These are phyloP conservation scores for Articulospora tetracladia DNA, from an alignment of 495 filamentous ascomycete species.

Conservation along the genomic window DNA sequence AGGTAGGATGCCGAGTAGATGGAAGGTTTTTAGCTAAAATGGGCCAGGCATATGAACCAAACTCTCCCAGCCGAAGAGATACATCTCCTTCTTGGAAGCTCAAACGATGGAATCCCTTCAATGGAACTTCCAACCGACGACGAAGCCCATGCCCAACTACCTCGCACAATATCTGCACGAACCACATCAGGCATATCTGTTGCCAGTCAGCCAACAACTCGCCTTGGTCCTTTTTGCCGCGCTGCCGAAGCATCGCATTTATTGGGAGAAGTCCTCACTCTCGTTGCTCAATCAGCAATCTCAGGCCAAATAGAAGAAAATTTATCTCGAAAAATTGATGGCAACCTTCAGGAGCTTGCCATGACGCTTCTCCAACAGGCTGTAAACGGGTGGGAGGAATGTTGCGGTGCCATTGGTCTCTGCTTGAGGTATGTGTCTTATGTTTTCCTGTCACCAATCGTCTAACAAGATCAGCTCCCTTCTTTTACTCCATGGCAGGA, in stretches of 20 bases:
- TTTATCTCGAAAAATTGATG: conserved; percentile 1
- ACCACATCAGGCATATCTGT: conserved; percentile 12
- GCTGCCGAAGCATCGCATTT: conserved; percentile 9
- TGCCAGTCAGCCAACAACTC: conserved; percentile 9
- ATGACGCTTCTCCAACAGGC: conserved; percentile 13
- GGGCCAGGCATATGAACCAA: conserved; percentile 12
- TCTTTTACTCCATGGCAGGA: conserved; percentile 11
- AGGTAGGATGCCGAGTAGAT: not conserved
- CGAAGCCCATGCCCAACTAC: not conserved
- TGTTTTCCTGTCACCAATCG: not conserved
- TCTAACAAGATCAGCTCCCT: conserved; percentile 10
- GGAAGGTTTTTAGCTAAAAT: not conserved
- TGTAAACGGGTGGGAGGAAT: conserved; percentile 21
- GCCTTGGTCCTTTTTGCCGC: conserved; percentile 18
- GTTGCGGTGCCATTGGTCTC: conserved; percentile 19
- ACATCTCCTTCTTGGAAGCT: conserved; percentile 7
- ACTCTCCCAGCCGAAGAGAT: conserved; percentile 10
- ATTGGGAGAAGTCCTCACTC: conserved; percentile 8
- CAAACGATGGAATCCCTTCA: conserved; percentile 4
- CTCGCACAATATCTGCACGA: not conserved
- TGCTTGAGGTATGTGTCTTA: conserved; percentile 7
- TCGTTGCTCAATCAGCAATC: conserved; percentile 3
- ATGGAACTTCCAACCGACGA: conserved; percentile 15
- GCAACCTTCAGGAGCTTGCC: conserved; percentile 4
- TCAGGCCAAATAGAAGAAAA: conserved; percentile 2